Evolutionary conservation across 148 eudicot genomes (phyloP).

Genomic region (Cornus suecica): DNA sequence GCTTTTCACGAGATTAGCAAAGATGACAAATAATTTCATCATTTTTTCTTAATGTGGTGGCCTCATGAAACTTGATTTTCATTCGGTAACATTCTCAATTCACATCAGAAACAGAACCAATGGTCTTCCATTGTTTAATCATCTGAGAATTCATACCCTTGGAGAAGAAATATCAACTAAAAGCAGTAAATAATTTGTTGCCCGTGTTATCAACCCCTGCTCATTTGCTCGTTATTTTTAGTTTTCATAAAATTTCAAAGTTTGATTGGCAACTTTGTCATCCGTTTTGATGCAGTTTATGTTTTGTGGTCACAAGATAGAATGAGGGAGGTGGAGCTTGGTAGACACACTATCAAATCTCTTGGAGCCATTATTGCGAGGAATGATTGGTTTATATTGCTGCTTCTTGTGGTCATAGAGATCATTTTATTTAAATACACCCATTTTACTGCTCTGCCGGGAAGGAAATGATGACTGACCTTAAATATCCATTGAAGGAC

Average conservation of each 20-base stretch:
- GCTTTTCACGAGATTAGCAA: neutral
- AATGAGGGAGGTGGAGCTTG: conserved; percentile 30
- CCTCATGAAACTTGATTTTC: neutral
- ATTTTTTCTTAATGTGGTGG: neutral
- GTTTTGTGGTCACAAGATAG: conserved; percentile 1
- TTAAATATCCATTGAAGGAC: conserved; percentile 59
- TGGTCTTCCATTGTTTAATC: neutral
- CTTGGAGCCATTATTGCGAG: conserved; percentile 64
- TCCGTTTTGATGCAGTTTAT: neutral
- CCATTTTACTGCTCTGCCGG: conserved; percentile 90
- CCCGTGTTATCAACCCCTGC: neutral
- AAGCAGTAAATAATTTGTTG: neutral
- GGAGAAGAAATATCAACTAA: neutral
- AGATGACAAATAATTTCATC: neutral
- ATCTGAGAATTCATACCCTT: neutral
- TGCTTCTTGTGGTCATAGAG: conserved; percentile 48
- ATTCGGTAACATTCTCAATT: neutral
- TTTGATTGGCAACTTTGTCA: neutral
- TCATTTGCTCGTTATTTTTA: neutral
- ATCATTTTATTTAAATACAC: conserved; percentile 34
- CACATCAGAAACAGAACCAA: neutral
- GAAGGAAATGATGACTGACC: conserved; percentile 74
- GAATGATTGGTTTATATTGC: conserved; percentile 68
- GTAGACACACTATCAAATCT: conserved; percentile 49
- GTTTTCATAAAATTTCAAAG: neutral